Evolutionary conservation across 768 basidiomycete genomes (phyloP), one percentile per base, ranked within the genome.

Genomic region (Mycena metata): DNA sequence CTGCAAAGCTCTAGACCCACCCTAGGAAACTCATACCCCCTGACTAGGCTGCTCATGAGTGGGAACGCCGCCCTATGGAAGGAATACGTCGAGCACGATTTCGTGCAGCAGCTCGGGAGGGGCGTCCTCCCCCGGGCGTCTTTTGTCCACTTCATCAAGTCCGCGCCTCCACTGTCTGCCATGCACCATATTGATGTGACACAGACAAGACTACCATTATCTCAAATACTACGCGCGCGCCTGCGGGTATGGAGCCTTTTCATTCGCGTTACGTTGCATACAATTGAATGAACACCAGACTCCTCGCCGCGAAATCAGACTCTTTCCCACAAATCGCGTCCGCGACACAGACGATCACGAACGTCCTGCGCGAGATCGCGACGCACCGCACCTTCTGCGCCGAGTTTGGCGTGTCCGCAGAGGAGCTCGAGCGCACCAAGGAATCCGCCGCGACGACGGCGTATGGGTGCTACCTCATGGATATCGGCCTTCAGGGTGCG

Each of bases 61-160:
- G 81, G 85, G 45, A 88, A 86, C 16, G 77, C 80, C 1, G 74
- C 78, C 8, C 81, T 86, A 5, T 94, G 96, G 94, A 87, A 88
- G 66, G 81, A 82, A 58, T 96, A 93, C 72, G 90, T 96, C 0
- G 81, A 94, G 72, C 96, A 98, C 73, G 89, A 92, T 2, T 98
- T 97, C 72, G 94, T 96, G 33, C 82, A 83, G 60, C 86, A 89
- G 55, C 84, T 98, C 0, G 95, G 92, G 0, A 79, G 84, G 57
- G 96, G 95, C 0, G 91, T 88, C 0, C 85, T 96, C 2, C 82
- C 88, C 0, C 80, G 78, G 43, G 82, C 87, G n/a, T 80, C 84
- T 23, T 98, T 97, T 77, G 74, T 92, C 16, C 90, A 96, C 74
- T 98, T 96, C 76, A 90, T 97, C 79, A 91, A 90, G 93, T 94